Evolutionary conservation across 2,329 filamentous ascomycete species (phyloP).

Genomic region (Zymoseptoria pseudotritici): DNA sequence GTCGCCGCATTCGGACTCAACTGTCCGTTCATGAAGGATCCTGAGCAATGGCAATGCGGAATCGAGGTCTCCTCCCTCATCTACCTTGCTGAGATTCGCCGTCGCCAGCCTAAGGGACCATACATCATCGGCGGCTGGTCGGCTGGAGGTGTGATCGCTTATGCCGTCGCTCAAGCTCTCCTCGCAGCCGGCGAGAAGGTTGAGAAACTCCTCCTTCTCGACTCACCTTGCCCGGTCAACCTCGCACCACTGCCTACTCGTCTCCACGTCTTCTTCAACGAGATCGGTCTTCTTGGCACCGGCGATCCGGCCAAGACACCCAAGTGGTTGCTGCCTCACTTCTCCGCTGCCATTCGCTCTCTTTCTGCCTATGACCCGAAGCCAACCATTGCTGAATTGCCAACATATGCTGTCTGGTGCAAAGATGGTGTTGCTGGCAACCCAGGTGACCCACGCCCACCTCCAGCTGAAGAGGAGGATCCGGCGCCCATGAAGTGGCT

Average conservation of each 20-base stretch:
- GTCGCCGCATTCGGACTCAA: conserved; percentile 52
- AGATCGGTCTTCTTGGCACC: conserved; percentile 63
- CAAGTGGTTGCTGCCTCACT: conserved; percentile 67
- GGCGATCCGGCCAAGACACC: conserved; percentile 54
- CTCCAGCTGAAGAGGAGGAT: conserved; percentile 52
- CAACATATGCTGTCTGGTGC: conserved; percentile 62
- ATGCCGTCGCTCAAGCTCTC: conserved; percentile 44
- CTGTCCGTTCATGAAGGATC: conserved; percentile 64
- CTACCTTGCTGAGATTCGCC: conserved; percentile 63
- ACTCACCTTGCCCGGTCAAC: conserved; percentile 47
- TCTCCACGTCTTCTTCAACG: conserved; percentile 65
- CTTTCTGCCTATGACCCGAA: conserved; percentile 62
- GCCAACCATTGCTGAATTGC: conserved; percentile 55
- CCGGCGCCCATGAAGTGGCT: conserved; percentile 55
- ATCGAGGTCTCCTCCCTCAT: conserved; percentile 58
- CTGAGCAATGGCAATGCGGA: conserved; percentile 57
- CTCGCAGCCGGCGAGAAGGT: conserved; percentile 43
- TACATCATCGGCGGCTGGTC: conserved; percentile 51
- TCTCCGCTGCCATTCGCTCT: conserved; percentile 59
- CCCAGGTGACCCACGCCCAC: conserved; percentile 57
- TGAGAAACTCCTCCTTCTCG: conserved; percentile 45
- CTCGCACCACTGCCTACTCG: conserved; percentile 45
- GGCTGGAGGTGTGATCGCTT: conserved; percentile 49
- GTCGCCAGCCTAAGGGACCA: conserved; percentile 58
- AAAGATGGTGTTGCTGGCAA: conserved; percentile 63